Percentiles rank a stretch among this genome's conserved stretches.
Conservation (phyloP, 2,329 filamentous ascomycete species). For the Neonectria punicea region DNA sequence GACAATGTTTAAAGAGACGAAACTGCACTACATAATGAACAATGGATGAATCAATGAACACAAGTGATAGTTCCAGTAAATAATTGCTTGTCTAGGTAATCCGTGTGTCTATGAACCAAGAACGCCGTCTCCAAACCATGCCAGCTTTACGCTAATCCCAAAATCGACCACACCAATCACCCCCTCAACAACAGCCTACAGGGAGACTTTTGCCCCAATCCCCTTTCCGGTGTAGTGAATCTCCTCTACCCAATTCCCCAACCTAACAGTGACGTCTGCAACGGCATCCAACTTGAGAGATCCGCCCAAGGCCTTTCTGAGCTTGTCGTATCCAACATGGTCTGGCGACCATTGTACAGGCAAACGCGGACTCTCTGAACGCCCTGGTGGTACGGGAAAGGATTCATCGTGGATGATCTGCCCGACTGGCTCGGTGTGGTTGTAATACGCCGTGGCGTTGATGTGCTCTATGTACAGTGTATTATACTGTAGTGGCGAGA, state of each 20-base stretch:
- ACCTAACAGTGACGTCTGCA: slow-evolving; percentile 77
- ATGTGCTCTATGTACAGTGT: slow-evolving; percentile 82
- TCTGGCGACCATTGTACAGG: slow-evolving; percentile 84
- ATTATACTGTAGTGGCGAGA: slow-evolving; percentile 79
- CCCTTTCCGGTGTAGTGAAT: slow-evolving; percentile 77
- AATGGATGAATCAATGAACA: neutral
- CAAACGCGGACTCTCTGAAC: slow-evolving; percentile 76
- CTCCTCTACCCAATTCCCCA: slow-evolving; percentile 79
- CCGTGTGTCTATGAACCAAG: neutral
- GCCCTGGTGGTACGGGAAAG: slow-evolving; percentile 81
- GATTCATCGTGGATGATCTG: slow-evolving; percentile 78
- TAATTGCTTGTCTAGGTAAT: slow-evolving; percentile 6
- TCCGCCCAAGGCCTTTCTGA: slow-evolving; percentile 83
- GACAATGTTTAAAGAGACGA: neutral
- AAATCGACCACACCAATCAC: slow-evolving; percentile 14
- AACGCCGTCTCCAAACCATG: slow-evolving; percentile 7
- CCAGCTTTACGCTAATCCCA: slow-evolving; percentile 3
- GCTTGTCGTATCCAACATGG: slow-evolving; percentile 83
- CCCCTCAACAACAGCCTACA: slow-evolving; percentile 36
- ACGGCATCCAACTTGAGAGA: slow-evolving; percentile 80
- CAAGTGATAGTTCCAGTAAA: neutral
- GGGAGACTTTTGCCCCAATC: slow-evolving; percentile 69
- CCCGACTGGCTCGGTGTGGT: slow-evolving; percentile 80
- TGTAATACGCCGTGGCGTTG: slow-evolving; percentile 87
- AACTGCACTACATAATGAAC: neutral